These are phyloP conservation scores for Ophiostoma tasmaniense DNA, from an alignment of 2,329 filamentous ascomycete genomes.

Conservation along the genomic window DNA sequence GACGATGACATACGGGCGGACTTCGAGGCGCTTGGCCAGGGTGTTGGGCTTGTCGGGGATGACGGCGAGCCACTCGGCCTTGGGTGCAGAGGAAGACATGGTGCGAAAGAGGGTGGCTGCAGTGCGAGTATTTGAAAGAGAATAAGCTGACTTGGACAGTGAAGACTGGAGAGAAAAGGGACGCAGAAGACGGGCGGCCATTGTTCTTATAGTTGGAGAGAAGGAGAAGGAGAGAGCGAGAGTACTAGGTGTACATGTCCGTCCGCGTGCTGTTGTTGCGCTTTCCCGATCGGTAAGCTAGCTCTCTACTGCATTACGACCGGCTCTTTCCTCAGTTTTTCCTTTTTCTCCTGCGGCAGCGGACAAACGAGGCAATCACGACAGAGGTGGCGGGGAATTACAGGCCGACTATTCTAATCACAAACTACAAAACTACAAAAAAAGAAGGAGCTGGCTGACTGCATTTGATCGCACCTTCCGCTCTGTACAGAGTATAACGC, in stretches of 20 bases:
- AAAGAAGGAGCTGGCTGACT: background rate
- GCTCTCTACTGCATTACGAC: background rate
- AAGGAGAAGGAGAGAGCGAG: background rate
- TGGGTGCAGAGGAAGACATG: constrained; percentile 26
- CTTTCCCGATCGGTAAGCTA: background rate
- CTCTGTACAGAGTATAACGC: background rate
- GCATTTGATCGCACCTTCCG: background rate
- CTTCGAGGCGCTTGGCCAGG: constrained; percentile 52
- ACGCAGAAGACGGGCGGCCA: constrained; percentile 1
- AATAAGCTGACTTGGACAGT: background rate
- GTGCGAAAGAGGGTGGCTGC: constrained; percentile 19
- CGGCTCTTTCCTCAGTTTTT: background rate
- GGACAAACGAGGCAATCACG: background rate
- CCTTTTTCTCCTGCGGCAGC: background rate
- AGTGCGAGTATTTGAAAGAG: background rate
- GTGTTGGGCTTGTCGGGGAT: constrained; percentile 57
- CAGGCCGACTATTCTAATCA: background rate
- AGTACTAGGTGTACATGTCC: background rate
- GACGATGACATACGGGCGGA: constrained; percentile 45
- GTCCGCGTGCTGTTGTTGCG: background rate
- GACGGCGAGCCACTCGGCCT: constrained; percentile 60
- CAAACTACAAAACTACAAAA: background rate
- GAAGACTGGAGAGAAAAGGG: background rate
- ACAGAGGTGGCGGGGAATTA: background rate
- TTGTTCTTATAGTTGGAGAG: background rate